These are phyloP conservation scores for Salicornia ramosissima DNA, from an alignment of 148 eudicot genomes.

Conservation along the genomic window DNA sequence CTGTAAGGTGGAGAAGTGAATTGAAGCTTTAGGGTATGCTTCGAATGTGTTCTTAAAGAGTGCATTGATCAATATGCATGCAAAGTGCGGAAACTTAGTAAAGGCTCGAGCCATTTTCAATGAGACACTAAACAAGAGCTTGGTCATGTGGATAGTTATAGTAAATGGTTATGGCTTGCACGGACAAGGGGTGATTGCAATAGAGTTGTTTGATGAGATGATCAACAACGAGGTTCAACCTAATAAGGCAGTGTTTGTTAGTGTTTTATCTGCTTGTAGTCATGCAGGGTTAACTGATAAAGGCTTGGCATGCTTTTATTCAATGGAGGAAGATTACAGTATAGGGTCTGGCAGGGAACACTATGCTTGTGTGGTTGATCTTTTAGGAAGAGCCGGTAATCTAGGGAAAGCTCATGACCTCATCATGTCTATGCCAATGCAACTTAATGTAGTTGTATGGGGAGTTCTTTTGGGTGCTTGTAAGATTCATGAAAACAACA, in stretches of 20 bases:
- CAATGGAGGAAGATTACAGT: conserved; percentile 48
- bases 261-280: conserved; percentile 69
- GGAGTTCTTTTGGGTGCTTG: conserved; percentile 86
- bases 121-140: conserved; percentile 45
- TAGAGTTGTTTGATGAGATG: conserved; percentile 63
- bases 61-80: conserved; percentile 66
- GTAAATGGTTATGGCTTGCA: conserved; percentile 80
- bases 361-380: conserved; percentile 70
- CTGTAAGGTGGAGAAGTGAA: conserved; percentile 48
- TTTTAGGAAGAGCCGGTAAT: conserved; percentile 77
- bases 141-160: conserved; percentile 73
- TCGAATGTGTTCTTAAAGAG: conserved; percentile 47
- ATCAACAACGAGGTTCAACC: conserved; percentile 49
- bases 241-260: conserved; percentile 57
- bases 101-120: conserved; percentile 59
- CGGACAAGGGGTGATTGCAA: conserved; percentile 62
- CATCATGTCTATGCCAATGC: conserved; percentile 53
- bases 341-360: conserved; percentile 59
- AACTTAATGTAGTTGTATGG: conserved; percentile 79
- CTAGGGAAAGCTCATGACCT: conserved; percentile 56
- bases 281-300: conserved; percentile 68
- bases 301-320: conserved; percentile 53
- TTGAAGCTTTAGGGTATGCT: conserved; percentile 37
- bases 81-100: conserved; percentile 67
- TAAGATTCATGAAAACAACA: conserved; percentile 63